Base-by-base conservation (phyloP, 2,329 filamentous ascomycete genomes). In the Xylariales sp. region DNA sequence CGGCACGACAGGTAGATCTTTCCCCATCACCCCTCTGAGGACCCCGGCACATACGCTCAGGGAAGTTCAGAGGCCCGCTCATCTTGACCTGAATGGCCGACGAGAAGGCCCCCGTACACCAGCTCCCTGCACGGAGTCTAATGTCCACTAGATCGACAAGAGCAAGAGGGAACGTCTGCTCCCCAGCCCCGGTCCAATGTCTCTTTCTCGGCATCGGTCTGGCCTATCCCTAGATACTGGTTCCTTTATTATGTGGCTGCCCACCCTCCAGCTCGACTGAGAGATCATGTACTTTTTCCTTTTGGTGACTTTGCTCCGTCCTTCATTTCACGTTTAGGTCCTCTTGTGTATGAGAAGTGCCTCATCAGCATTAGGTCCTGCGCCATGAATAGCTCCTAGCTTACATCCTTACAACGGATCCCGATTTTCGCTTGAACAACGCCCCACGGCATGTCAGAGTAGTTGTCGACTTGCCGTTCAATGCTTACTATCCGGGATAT, bases 281-380 rank as follows among this genome's bases (percentile, higher is more conserved):
- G 21, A 42, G 28, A 16, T 16, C 5, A 9, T 14, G 31, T 35
- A 24, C 16, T 7, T 25, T 36, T 36, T 42, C 32, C 14, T 28
- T 42, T 35, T 36, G 22, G 31, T 42, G 39, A 36, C 28, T 35
- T 27, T 22, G 22, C 25, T 22, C 32, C 32, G 31, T 25, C 27
- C 14, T 35, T 6, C 22, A 16, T 12, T 42, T 42, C 29, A 42
- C 36, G 39, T 25, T 42, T 29, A 28, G 39, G 22, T 36, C 21
- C 16, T n/a, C 22, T 33, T 25, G 19, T 42, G 39, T 31, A 28
- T 35, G 39, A 36, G 39, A 42, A 42, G 39, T 42, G 39, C 31
- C 25, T 36, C 39, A 42, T 34, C 39, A 36, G 31, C 39, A 36
- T 42, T 18, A 10, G 15, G 15, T 35, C 22, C 31, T 29, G 24